Evolutionary conservation across 192 early-diverging fungal genomes (phyloP).

Genomic region (Chytriomyces sp.): DNA sequence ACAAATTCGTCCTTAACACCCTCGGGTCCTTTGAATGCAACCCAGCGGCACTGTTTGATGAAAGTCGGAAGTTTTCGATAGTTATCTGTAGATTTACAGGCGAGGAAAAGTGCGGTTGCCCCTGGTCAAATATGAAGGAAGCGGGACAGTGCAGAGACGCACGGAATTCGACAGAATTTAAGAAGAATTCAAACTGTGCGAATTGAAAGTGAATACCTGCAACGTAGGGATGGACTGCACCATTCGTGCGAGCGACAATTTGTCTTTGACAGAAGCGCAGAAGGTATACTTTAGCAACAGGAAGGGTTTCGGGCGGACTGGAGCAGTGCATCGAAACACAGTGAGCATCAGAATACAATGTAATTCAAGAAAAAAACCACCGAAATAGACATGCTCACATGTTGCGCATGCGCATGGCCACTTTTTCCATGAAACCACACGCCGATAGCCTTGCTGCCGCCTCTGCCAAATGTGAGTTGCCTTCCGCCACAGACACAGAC

Average conservation of each 20-base stretch:
- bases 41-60: constrained; percentile 27
- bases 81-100: constrained; percentile 28
- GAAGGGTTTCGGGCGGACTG: constrained; percentile 21
- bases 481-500: background rate
- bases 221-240: constrained; percentile 24
- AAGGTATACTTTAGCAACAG: constrained; percentile 22
- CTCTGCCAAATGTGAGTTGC: background rate
- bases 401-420: constrained; percentile 6
- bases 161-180: background rate
- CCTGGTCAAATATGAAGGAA: constrained; percentile 8
- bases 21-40: constrained; percentile 22
- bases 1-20: constrained; percentile 20
- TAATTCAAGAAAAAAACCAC: background rate
- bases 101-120: constrained; percentile 15
- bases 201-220: constrained; percentile 10
- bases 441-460: constrained; percentile 6
- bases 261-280: constrained; percentile 21
- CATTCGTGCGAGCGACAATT: background rate
- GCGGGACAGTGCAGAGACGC: background rate
- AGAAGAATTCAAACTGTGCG: background rate
- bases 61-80: constrained; percentile 23
- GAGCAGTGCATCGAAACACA: background rate
- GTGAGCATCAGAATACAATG: background rate
- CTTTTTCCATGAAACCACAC: constrained; percentile 20
- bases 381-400: constrained; percentile 16